Evolutionary conservation across 2,329 filamentous ascomycete species (phyloP), one percentile per base, ranked within the genome.

Genomic region (Ophiostoma himal-ulmi): DNA sequence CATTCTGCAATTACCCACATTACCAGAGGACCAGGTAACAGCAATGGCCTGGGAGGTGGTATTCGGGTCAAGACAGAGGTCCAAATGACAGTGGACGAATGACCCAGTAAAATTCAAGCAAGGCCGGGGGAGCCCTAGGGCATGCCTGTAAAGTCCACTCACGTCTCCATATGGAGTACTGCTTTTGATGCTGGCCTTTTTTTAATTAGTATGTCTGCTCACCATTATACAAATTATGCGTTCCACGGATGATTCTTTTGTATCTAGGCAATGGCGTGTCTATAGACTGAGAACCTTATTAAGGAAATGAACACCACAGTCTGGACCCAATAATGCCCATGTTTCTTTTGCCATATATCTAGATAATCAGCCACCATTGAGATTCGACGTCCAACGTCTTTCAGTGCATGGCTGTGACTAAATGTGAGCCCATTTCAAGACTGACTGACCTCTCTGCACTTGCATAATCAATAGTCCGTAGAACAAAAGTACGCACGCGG

Each of bases 11-110:
- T 20, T 17, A n/a, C 54, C 10, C 36, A 36, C 39, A 67, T 39
- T 17, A 13, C 52, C 1, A 36, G n/a, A 17, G 36, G 65, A n/a
- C 65, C 64, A 17, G 41, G 34, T 0, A 26, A 5, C 5, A 30
- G 65, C n/a, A 48, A n/a, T 26, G n/a, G 37, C 17, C 26, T 11
- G 5, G 48, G 67, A 26, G 20, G 64, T 8, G 72, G 70, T n/a
- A 73, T 73, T 60, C 69, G 65, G 6, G 72, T 73, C 41, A 70
- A 68, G 30, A 73, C 72, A 0, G 69, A 73, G 36, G 72, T 73
- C 11, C 64, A 71, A 34, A 67, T 71, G 69, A 72, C 70, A 1
- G 69, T 71, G 22, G 70, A 71, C 41, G 68, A 69, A 62, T 70
- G 69, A 68, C 22, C 41, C 26, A 44, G 20, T 6, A 34, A 22